A percentile compares a stretch with the other conserved stretches of the same genome.
phyloP scores from a whole-genome alignment of 2,329 filamentous ascomycete genomes.

The Rutstroemia sp. region DNA sequence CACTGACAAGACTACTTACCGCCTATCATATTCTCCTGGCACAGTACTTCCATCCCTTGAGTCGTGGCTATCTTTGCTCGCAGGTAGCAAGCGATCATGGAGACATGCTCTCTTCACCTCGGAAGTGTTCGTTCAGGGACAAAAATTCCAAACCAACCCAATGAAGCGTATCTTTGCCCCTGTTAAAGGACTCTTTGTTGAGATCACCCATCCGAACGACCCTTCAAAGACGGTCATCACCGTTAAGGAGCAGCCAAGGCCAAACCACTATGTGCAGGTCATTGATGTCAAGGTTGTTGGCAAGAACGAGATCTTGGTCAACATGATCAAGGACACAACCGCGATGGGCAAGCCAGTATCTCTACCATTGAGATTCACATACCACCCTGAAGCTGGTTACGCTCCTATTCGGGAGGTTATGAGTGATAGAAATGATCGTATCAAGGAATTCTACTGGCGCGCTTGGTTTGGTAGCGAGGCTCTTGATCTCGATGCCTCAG shows the following conservation, averaged over 20 bases:
- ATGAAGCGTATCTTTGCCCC: constrained; percentile 88
- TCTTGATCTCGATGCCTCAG: constrained; percentile 74
- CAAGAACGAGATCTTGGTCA: constrained; percentile 75
- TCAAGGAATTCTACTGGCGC: constrained; percentile 99
- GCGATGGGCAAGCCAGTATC: constrained; percentile 76
- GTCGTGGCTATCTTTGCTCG: constrained; percentile 81
- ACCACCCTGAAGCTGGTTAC: constrained; percentile 91
- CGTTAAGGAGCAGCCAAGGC: constrained; percentile 79
- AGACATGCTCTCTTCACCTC: constrained; percentile 89
- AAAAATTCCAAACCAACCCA: constrained; percentile 96
- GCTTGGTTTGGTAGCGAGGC: constrained; percentile 91
- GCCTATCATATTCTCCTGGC: constrained; percentile 68
- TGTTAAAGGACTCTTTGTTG: constrained; percentile 77
- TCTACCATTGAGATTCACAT: constrained; percentile 80
- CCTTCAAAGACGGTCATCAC: constrained; percentile 76
- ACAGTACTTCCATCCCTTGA: constrained; percentile 70
- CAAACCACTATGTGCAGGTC: constrained; percentile 81
- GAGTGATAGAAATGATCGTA: constrained; percentile 90
- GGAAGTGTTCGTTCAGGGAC: constrained; percentile 88
- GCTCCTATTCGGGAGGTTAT: constrained; percentile 97
- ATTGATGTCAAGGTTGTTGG: constrained; percentile 73
- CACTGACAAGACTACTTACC: constrained; percentile 72
- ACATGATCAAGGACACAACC: constrained; percentile 88
- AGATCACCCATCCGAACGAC: constrained; percentile 76
- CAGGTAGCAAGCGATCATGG: constrained; percentile 83